Conservation (phyloP, 2,329 filamentous ascomycete genomes). For the Nemania serpens region DNA sequence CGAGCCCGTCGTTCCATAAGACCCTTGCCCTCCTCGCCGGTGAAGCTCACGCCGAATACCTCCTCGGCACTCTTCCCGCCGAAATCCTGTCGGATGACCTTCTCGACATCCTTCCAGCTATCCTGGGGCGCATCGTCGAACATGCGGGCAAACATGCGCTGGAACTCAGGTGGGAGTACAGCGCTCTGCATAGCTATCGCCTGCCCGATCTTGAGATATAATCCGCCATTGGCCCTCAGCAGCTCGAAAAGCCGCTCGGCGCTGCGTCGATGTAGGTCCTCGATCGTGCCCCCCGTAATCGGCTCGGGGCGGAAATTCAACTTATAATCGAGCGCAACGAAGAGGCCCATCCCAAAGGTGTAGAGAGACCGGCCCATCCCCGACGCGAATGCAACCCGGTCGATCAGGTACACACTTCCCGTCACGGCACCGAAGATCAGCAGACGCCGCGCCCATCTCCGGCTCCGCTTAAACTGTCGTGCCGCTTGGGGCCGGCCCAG, state of each 20-base stretch:
- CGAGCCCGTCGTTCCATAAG: constrained; percentile 64
- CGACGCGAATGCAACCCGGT: constrained; percentile 77
- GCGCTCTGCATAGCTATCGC: constrained; percentile 98
- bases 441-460: constrained; percentile 79
- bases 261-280: constrained; percentile 80
- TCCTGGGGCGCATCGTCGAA: constrained; percentile 98
- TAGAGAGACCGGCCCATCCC: constrained; percentile 77
- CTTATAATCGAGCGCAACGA: constrained; percentile 93
- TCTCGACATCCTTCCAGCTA: constrained; percentile 81
- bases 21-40: constrained; percentile 69
- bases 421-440: constrained; percentile 63
- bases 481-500: constrained; percentile 73
- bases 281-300: constrained; percentile 71
- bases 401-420: constrained; percentile 68
- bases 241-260: constrained; percentile 83
- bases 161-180: constrained; percentile 89
- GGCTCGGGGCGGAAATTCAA: constrained; percentile 89
- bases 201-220: constrained; percentile 98
- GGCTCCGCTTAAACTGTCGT: constrained; percentile 70
- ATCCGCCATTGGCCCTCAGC: constrained; percentile 82
- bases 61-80: constrained; percentile 81
- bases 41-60: constrained; percentile 88
- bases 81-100: constrained; percentile 87
- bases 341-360: constrained; percentile 78
- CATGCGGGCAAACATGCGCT: constrained; percentile 94